Evolutionary conservation across 2,329 filamentous ascomycete species (phyloP).

Genomic region (Talaromyces sp.): DNA sequence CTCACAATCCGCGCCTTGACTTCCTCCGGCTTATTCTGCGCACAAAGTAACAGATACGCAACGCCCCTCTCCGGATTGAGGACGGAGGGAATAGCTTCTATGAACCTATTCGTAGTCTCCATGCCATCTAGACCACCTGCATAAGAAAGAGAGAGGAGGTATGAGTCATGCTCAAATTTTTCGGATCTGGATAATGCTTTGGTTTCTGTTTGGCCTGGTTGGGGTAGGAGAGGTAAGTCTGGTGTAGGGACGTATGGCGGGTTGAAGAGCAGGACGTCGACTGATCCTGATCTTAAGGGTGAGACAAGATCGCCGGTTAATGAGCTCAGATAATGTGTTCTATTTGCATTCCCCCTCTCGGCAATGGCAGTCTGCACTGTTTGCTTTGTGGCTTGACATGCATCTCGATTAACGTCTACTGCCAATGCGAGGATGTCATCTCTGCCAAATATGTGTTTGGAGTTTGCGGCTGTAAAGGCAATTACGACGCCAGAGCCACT

Average conservation of each 20-base stretch:
- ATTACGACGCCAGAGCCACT: conserved; percentile 93
- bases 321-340: conserved; percentile 61
- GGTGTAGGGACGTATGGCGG: conserved; percentile 93
- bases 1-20: conserved; percentile 63
- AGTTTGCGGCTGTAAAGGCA: conserved; percentile 77
- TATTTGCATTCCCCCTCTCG: conserved; percentile 25
- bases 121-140: conserved; percentile 88
- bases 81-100: conserved; percentile 64
- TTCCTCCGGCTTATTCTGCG: conserved; percentile 78
- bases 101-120: conserved; percentile 81
- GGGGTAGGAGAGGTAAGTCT: conserved; percentile 59
- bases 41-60: conserved; percentile 85
- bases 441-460: conserved; percentile 68
- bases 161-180: conserved; percentile 74
- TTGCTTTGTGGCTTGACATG: conserved; percentile 69
- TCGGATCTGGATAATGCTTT: conserved; percentile 28
- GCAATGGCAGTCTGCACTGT: conserved; percentile 59
- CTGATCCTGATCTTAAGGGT: conserved; percentile 54
- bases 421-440: conserved; percentile 67
- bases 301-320: conserved; percentile 67
- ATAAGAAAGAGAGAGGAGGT: conserved; percentile 80
- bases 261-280: conserved; percentile 93
- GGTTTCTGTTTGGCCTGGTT: conserved; percentile 24
- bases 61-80: conserved; percentile 66
- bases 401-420: conserved; percentile 80